Base-by-base conservation (phyloP, 1,284 basidiomycete genomes). In the Schizopora paradoxa region DNA sequence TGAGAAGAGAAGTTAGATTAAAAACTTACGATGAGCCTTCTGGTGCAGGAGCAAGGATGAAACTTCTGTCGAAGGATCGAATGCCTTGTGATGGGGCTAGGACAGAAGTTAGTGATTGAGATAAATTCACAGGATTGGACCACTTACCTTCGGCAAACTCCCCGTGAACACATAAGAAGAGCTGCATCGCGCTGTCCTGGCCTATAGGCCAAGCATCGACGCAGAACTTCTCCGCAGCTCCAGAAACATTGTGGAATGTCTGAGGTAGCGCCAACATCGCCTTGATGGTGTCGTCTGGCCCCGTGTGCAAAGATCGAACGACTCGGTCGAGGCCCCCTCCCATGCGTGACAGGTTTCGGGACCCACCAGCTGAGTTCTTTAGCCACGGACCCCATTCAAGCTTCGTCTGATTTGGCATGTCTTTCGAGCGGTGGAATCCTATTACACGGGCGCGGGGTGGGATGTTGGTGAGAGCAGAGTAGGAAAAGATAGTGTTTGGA, bases 51-150 rank as follows among this genome's bases (percentile, higher is more conserved):
- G 83, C 84, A 8, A 99, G 73, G 41, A 97, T 74, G 60, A 98
- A 96, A 0, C 89, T 84, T 41, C 95, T 79, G 61, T 96, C 92
- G 63, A 99, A 99, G 5, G 93, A 96, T 35, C 95, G 81, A 21
- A 92, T 69, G 6, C 91, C 92, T 52, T 70, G 67, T 8, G 70
- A 65, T 29, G 69, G 70, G 43, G 71, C 82, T 85, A 55, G 45
- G 48, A 35, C 43, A 34, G 57, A 43, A 52, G 51, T 38, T 51
- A 33, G 31, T 23, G 40, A 23, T 36, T 16, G 14, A n/a, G 8
- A 31, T 29, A 14, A 42, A 11, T 19, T 22, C 6, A 36, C 31
- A 8, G 37, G 16, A 36, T 2, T 21, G 21, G 11, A 45, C 22
- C 7, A 71, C 82, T 57, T 58, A 92, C 92, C 71, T 75, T 99